Conservation (phyloP, 2,329 filamentous ascomycete genomes). For the Talaromyces piceae region DNA sequence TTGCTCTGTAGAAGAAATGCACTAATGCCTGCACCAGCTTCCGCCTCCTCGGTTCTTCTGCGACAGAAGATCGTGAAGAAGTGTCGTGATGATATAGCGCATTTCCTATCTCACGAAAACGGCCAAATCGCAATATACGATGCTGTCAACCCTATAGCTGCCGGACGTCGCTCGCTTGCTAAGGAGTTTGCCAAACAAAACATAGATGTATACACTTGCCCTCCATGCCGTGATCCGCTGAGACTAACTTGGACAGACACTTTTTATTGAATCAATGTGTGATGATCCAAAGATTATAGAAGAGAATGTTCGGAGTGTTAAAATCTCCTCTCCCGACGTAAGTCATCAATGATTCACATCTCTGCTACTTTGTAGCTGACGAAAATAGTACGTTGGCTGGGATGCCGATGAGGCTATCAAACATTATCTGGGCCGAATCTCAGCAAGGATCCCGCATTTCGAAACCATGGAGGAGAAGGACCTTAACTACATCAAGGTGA, state of each 20-base stretch:
- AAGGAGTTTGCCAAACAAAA: constrained; percentile 98
- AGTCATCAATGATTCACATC: constrained; percentile 25
- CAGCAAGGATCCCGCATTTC: constrained; percentile 87
- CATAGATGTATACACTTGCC: constrained; percentile 57
- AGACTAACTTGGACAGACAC: constrained; percentile 51
- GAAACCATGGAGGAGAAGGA: constrained; percentile 94
- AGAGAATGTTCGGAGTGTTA: constrained; percentile 94
- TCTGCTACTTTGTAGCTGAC: constrained; percentile 8
- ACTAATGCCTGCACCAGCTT: constrained; percentile 41
- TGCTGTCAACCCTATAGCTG: constrained; percentile 85
- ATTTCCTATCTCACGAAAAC: constrained; percentile 93
- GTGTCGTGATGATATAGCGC: constrained; percentile 93
- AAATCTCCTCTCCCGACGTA: constrained; percentile 94
- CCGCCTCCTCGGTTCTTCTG: constrained; percentile 82
- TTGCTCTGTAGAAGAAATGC: not conserved
- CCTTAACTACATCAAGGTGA: constrained; percentile 83
- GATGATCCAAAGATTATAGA: constrained; percentile 89
- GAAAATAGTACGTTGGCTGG: constrained; percentile 73
- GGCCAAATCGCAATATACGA: constrained; percentile 98
- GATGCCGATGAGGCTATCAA: constrained; percentile 84
- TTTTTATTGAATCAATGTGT: constrained; percentile 95
- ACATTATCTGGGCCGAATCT: constrained; percentile 83
- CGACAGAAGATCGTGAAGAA: constrained; percentile 97
- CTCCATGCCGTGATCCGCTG: not conserved
- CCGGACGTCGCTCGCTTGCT: constrained; percentile 72